Base-by-base conservation (phyloP, 2,329 filamentous ascomycete genomes). In the Passalora sequoiae region DNA sequence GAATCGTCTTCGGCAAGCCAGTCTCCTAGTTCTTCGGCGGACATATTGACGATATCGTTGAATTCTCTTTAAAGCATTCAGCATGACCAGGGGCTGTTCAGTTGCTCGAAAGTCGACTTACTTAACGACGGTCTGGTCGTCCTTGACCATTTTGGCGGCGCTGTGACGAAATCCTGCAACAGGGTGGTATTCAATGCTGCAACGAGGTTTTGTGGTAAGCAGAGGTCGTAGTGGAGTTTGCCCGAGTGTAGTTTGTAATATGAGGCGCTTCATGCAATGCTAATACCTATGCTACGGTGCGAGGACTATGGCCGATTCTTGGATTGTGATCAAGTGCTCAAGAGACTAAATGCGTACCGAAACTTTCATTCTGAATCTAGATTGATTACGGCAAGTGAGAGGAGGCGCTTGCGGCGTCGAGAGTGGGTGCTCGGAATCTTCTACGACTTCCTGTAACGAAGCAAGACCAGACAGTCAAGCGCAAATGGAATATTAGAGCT, bases 21-120 rank as follows among this genome's bases (percentile, higher is more conserved):
- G 17, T 72, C 67, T 54, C 79, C 71, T 12, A 84, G 70, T 50
- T 83, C 79, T 1, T 69, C 61, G 1, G 78, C 68, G 8, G 70
- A 73, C 80, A 84, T 83, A 61, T 84, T 84, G 60, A 84, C 78
- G 35, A 82, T 63, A 28, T 77, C 70, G 49, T 83, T 82, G 69
- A 83, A 84, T 58, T 84, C 79, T 38, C 74, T 72, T 49, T 21
- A 37, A 27, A 19, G 27, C 13, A n/a, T 2, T 27, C 24, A 12
- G 24, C 6, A 7, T 27, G 24, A 17, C 25, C 7, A 42, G 38
- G 15, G 31, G 44, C 13, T 29, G 12, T 42, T n/a, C n/a, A n/a
- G 16, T 17, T 40, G 10, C 3, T 44, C 16, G 44, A 12, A 15
- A 19, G 8, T 13, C 3, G 22, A 32, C 58, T 50, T 51, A 73